phyloP scores from a whole-genome alignment of 768 basidiomycete species.

The Mycena venus region DNA sequence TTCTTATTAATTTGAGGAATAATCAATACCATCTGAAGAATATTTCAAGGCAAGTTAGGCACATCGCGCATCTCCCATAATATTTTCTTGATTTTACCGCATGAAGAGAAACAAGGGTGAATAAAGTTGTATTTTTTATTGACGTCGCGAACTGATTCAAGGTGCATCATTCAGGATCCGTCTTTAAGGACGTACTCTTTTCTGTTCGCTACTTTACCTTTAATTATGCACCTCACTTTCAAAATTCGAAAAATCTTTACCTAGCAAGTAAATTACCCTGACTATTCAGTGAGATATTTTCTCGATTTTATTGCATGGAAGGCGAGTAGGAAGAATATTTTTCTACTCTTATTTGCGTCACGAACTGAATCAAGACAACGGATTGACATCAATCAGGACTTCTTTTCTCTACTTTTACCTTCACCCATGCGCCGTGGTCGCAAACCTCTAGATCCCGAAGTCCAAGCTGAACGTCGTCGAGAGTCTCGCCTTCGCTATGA shows the following conservation, averaged over 20 bases:
- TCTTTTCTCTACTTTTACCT: not conserved
- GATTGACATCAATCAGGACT: not conserved
- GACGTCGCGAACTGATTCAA: slow-evolving; percentile 3
- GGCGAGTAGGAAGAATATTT: too few species aligned
- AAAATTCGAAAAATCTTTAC: not conserved
- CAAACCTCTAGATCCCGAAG: not conserved
- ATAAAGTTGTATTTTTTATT: not conserved
- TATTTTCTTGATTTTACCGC: not conserved
- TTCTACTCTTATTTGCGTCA: too few species aligned
- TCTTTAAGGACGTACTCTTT: not conserved
- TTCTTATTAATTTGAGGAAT: too few species aligned
- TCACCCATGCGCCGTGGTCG: not conserved
- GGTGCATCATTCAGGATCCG: not conserved
- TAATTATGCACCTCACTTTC: not conserved
- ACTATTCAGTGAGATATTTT: not conserved
- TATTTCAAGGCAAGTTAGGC: not conserved
- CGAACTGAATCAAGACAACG: not conserved
- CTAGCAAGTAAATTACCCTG: not conserved
- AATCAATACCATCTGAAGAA: too few species aligned
- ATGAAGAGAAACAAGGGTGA: not conserved
- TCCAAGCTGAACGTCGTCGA: not conserved
- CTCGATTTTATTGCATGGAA: too few species aligned
- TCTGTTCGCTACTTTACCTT: not conserved
- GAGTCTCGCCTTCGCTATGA: not conserved
- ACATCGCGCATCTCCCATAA: not conserved